Conservation (phyloP, 73 alveolate genomes). For the Uronychia setigera region DNA sequence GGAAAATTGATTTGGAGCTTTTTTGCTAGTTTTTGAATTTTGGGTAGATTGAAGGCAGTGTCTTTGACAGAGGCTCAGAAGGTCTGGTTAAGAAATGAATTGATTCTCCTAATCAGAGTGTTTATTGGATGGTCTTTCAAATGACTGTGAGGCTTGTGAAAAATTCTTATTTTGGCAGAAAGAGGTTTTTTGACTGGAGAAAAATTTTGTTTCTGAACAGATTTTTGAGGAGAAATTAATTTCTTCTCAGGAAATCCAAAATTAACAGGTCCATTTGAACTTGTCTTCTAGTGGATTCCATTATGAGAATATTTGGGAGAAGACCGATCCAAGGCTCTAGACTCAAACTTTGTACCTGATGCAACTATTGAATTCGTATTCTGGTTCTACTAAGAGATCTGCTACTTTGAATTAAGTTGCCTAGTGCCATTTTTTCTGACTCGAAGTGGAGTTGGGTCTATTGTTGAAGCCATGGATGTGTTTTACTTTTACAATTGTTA, state of each 20-base stretch:
- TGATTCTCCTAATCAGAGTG: neutral
- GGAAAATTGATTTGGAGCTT: neutral
- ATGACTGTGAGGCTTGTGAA: neutral
- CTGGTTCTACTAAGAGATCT: too few relatives aligned
- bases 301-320: too few relatives aligned
- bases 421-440: neutral
- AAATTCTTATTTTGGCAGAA: neutral
- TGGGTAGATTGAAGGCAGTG: neutral
- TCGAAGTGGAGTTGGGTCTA: neutral
- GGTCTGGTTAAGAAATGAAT: neutral
- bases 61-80: neutral
- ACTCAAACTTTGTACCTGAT: too few relatives aligned
- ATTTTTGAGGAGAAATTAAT: neutral
- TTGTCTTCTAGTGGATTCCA: too few relatives aligned
- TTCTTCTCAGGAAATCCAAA: too few relatives aligned
- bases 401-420: neutral
- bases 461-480: too few relatives aligned
- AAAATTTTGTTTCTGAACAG: neutral
- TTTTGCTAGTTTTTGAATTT: neutral
- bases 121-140: neutral
- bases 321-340: too few relatives aligned
- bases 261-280: too few relatives aligned
- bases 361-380: too few relatives aligned
- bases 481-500: too few relatives aligned
- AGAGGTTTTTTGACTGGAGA: neutral